Evolutionary conservation across 345 rosid genomes (phyloP).

Genomic region (Populus pruinosa): DNA sequence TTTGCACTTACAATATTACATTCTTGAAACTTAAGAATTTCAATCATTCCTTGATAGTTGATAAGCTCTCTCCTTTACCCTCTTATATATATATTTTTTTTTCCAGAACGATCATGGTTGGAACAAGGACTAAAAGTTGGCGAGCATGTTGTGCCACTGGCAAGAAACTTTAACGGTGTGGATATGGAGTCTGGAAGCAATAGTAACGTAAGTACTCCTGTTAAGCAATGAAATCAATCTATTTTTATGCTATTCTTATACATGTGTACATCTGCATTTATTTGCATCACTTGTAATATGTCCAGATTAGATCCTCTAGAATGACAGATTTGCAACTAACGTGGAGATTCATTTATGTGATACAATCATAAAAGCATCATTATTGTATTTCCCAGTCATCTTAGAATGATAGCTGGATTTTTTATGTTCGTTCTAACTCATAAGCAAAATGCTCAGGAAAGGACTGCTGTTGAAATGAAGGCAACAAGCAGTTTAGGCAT

Average conservation of each 20-base stretch:
- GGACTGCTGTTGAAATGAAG: slow-evolving; percentile 66
- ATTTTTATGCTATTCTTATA: background rate
- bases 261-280: background rate
- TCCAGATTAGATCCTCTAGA: background rate
- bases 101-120: slow-evolving; percentile 77
- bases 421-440: slow-evolving; percentile 12
- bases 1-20: background rate
- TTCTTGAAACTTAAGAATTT: background rate
- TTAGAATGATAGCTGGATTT: background rate
- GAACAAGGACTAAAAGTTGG: slow-evolving; percentile 84
- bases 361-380: background rate
- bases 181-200: slow-evolving; percentile 61
- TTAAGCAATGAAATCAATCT: background rate
- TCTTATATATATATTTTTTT: background rate
- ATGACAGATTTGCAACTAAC: background rate
- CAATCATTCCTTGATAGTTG: background rate
- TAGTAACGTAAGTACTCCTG: slow-evolving; percentile 40
- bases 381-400: background rate
- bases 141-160: slow-evolving; percentile 87
- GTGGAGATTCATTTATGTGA: background rate
- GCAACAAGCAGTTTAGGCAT: slow-evolving; percentile 30
- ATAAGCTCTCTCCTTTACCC: no score
- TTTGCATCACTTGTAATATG: background rate
- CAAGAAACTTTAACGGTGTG: slow-evolving; percentile 71
- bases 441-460: slow-evolving; percentile 46